Conservation (phyloP, 306 rosid genomes). For the Inga laurina region DNA sequence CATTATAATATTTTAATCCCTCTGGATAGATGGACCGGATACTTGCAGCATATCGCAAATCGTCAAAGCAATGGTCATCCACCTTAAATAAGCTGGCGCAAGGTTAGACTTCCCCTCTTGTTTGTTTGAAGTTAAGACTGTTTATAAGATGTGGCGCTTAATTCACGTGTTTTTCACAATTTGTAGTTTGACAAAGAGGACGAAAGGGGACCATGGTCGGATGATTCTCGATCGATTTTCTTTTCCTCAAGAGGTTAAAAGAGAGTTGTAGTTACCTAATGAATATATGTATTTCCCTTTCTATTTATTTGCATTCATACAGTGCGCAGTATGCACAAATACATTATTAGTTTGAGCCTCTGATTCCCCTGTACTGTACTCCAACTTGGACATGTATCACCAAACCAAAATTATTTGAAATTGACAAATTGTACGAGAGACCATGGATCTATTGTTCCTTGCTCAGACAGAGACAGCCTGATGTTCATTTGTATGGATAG, state of each 20-base stretch:
- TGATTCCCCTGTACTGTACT: background rate
- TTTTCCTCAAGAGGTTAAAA: slow-evolving; percentile 8
- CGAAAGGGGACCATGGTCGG: slow-evolving; percentile 95
- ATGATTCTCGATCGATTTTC: slow-evolving; percentile 38
- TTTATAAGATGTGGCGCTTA: background rate
- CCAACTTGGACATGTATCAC: background rate
- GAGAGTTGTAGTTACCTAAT: background rate
- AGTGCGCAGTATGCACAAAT: background rate
- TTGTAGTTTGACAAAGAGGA: slow-evolving; percentile 84
- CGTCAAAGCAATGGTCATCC: slow-evolving; percentile 92
- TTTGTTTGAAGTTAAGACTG: background rate
- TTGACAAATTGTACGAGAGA: background rate
- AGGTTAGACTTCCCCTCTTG: slow-evolving; percentile 36
- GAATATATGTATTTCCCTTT: background rate
- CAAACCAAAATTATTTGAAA: slow-evolving; percentile 3
- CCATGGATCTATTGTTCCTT: background rate
- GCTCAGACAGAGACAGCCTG: slow-evolving; percentile 36
- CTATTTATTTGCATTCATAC: slow-evolving; percentile 11
- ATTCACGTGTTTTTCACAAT: background rate
- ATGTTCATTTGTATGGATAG: slow-evolving; percentile 21
- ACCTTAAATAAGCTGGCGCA: slow-evolving; percentile 53
- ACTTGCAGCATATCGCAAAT: slow-evolving; percentile 75
- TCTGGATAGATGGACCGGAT: slow-evolving; percentile 43
- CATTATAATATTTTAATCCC: background rate
- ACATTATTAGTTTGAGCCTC: slow-evolving; percentile 7